Evolutionary conservation across 2,329 filamentous ascomycete species (phyloP), one percentile per base, ranked within the genome.

Genomic region (Aciculosporium take): DNA sequence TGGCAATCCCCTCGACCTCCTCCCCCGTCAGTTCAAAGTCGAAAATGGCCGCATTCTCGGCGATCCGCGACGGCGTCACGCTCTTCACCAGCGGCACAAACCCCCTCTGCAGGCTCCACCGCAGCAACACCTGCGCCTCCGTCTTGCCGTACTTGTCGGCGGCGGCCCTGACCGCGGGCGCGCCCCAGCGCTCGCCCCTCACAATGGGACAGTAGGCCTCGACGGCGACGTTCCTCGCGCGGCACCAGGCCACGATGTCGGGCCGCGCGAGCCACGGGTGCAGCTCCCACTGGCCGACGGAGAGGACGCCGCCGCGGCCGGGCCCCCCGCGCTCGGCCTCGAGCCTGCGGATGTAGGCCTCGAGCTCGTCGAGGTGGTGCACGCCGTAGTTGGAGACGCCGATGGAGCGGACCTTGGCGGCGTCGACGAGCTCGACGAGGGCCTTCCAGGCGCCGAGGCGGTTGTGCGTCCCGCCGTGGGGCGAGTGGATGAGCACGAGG

Each of bases 261-360:
- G 69, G 65, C n/a, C 87, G 71, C 7, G 78, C 70, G 32, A 87
- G 75, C 87, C 86, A 95, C 1, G 88, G 88, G 60, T 95, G 88
- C 9, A 95, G 65, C 62, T 95, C 88, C 61, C 82, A 86, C 62
- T 94, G 88, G 31, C 85, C 87, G 29, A 94, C 82, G 46, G 79
- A 82, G 53, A 94, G 72, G 31, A 84, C 66, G 20, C 84, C 84
- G 34, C 75, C 78, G 49, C 76, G 79, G 8, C 78, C 79, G 43
- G 66, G 63, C 1, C 74, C 76, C 35, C 76, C 70, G 33, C 72
- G 69, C 57, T 76, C 74, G 15, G 57, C 54, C 52, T 83, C 79
- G 0, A 79, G 70, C 56, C 79, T 73, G 40, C 62, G 64, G 44
- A 76, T 78, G 57, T 77, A 69, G 42, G 53, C 55, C 56, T 76